phyloP scores from a whole-genome alignment of 2,329 filamentous ascomycete species.

The Ophiostoma sp. region DNA sequence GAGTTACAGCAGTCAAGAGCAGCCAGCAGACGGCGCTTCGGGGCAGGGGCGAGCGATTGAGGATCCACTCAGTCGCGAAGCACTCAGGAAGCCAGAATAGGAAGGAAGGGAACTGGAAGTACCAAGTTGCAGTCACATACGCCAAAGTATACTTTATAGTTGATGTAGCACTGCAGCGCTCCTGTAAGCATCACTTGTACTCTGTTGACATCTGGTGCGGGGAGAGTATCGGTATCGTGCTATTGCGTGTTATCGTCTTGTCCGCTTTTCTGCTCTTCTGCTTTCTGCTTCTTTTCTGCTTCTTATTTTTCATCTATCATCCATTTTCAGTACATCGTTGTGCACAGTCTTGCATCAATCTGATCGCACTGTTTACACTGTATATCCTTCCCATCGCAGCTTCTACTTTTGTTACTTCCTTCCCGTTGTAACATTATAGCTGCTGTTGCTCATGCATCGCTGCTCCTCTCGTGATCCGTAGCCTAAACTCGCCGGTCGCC shows the following conservation, averaged over 20 bases:
- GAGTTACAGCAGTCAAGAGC: not conserved
- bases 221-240: constrained; percentile 7
- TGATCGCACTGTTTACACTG: not conserved
- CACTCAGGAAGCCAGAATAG: constrained; percentile 15
- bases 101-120: not conserved
- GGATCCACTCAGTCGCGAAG: constrained; percentile 16
- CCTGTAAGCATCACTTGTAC: not conserved
- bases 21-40: constrained; percentile 23
- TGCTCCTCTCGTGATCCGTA: not conserved
- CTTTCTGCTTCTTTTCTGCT: not conserved
- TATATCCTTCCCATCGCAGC: not conserved
- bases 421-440: not conserved
- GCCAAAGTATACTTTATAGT: not conserved
- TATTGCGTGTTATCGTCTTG: not conserved
- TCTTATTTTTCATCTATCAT: not conserved
- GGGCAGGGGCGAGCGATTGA: constrained; percentile 24
- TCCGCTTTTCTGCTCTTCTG: not conserved
- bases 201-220: not conserved
- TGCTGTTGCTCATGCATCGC: not conserved
- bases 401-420: not conserved
- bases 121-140: not conserved
- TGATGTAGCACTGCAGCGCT: not conserved
- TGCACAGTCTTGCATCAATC: not conserved
- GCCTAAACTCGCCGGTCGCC: not conserved
- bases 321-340: not conserved